A percentile compares a stretch with the other conserved stretches of the same genome.
Evolutionary conservation across 352 stramenopile genomes (phyloP).

Genomic region (Elongisporangium undulatum): DNA sequence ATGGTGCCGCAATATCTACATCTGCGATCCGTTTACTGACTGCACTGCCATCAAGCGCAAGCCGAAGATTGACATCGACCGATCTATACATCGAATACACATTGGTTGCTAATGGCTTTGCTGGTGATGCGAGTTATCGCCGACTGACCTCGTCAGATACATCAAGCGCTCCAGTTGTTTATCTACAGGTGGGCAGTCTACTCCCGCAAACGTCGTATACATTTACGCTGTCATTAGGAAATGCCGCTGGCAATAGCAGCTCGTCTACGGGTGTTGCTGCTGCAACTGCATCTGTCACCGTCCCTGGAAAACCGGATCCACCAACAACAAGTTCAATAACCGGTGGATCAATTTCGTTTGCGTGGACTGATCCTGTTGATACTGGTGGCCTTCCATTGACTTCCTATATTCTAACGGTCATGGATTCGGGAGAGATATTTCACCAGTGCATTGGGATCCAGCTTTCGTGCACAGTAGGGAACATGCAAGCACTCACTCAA

Average conservation of each 20-base stretch:
- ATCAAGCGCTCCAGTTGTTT: slow-evolving; percentile 4
- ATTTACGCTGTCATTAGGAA: slow-evolving; percentile 36
- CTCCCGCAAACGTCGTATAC: slow-evolving; percentile 32
- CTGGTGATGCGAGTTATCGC: background rate
- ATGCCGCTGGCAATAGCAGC: slow-evolving; percentile 22
- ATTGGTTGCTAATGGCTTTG: background rate
- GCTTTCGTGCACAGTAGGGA: slow-evolving; percentile 25
- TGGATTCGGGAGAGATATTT: slow-evolving; percentile 9
- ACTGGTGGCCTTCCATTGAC: slow-evolving; percentile 40
- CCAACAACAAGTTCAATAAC: slow-evolving; percentile 19
- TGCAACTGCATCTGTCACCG: slow-evolving; percentile 15
- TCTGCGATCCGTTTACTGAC: slow-evolving; percentile 9
- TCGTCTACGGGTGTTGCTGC: slow-evolving; percentile 5
- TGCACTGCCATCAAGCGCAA: background rate
- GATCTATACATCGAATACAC: background rate
- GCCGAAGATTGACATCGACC: background rate
- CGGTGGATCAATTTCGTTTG: slow-evolving; percentile 32
- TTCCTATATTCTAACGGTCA: slow-evolving; percentile 30
- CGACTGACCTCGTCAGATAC: background rate
- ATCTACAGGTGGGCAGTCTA: slow-evolving; percentile 39
- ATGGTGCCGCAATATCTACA: slow-evolving; percentile 19
- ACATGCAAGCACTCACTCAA: slow-evolving; percentile 36
- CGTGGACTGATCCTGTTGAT: slow-evolving; percentile 45
- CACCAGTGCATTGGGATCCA: slow-evolving; percentile 37
- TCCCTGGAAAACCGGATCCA: slow-evolving; percentile 20